Evolutionary conservation across 805 yeast species (phyloP), one percentile per base, ranked within the genome.

Genomic region (Myxozyma geophila): DNA sequence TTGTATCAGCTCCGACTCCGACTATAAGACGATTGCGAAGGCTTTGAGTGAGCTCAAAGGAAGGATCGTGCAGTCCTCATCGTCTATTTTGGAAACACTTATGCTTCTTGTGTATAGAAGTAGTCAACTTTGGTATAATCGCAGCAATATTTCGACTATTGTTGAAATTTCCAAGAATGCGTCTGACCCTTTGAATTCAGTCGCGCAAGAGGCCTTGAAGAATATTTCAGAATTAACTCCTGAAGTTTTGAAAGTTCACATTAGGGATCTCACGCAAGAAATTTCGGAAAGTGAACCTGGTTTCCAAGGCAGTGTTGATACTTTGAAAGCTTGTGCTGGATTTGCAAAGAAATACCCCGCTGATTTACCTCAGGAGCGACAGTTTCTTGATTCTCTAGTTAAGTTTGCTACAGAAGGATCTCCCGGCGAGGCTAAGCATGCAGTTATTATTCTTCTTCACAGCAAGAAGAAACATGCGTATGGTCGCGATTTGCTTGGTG

Each of bases 41-140:
- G 82, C 92, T 7, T 79, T 87, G 39, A 84, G 82, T 62, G 96
- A 90, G 71, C 73, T 91, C 9, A 75, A 85, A 33, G 78, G 76
- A 5, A 85, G 87, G 69, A 67, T 88, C 8, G 48, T 43, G 37
- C 62, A 46, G 17, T 36, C 52, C 9, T 75, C 85, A 0, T 77
- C 78, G 41, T 85, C 83, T 54, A 79, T 87, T 78, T 78, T 81
- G 2, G 76, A 80, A 1, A 82, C 83, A 15, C 76, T 90, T 63
- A 83, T 85, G 68, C 74, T 88, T 1, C 71, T 91, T 33, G 70
- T 89, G 41, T 86, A 84, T 68, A 80, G 96, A 67, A 74, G 87
- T 0, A 81, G 92, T 0, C 79, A 83, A 39, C 74, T 88, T 2
- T 72, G 87, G 23, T 88, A 82, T 74, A 92, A 90, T 76, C 82